These are phyloP conservation scores for Aureobasidium sp. DNA, from an alignment of 2,329 filamentous ascomycete genomes.

Conservation along the genomic window DNA sequence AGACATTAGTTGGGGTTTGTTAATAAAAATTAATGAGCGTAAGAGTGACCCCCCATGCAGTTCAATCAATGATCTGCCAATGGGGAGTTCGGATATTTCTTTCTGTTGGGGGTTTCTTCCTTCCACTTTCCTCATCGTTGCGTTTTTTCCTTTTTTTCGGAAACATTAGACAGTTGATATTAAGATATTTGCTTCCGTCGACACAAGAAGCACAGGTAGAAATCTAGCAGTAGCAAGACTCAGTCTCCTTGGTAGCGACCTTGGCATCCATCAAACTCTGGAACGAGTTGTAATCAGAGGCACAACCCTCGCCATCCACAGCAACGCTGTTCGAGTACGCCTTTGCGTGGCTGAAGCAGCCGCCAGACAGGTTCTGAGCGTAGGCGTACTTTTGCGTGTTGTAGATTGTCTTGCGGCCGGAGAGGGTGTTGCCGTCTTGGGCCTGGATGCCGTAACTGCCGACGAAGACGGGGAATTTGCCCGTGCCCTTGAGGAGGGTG, in stretches of 20 bases:
- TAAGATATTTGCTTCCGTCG: background rate
- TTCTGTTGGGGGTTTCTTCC: no score
- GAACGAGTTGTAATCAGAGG: conserved; percentile 4
- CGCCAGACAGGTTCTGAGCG: conserved; percentile 25
- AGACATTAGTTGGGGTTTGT: conserved; percentile 4
- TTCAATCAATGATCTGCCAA: no score
- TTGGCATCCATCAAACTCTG: conserved; percentile 3
- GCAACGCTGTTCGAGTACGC: background rate
- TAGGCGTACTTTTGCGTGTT: conserved; percentile 28
- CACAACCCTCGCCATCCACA: background rate
- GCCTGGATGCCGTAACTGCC: conserved; percentile 30
- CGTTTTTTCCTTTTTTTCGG: background rate
- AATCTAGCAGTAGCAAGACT: conserved; percentile 7
- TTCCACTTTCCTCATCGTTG: background rate
- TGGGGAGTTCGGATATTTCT: background rate
- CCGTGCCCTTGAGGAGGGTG: conserved; percentile 16
- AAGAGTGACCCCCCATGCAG: no score
- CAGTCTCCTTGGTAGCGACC: conserved; percentile 4
- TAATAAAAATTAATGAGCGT: conserved; percentile 1
- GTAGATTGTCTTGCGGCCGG: conserved; percentile 21
- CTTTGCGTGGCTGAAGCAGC: conserved; percentile 21
- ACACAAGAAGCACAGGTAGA: no score
- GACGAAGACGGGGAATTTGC: conserved; percentile 27
- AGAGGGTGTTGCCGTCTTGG: conserved; percentile 26
- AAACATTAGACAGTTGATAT: background rate